Conservation (phyloP, 106 monocot genomes). For the Hemerocallis citrina region DNA sequence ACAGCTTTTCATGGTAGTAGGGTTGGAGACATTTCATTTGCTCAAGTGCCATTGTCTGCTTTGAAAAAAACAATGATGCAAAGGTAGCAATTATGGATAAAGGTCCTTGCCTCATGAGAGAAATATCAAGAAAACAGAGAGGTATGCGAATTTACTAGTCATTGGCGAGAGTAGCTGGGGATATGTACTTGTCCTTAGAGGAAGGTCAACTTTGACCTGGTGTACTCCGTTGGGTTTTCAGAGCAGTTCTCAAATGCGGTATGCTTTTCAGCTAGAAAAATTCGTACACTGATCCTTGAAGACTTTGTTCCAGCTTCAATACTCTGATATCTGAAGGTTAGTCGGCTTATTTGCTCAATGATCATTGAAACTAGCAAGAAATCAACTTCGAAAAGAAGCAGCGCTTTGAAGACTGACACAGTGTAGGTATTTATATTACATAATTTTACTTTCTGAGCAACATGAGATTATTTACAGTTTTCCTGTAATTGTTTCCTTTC, state of each 20-base stretch:
- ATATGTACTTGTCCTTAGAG: constrained; percentile 67
- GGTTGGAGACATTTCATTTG: constrained; percentile 53
- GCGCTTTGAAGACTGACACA: constrained; percentile 44
- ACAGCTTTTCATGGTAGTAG: constrained; percentile 71
- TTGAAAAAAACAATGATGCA: constrained; percentile 65
- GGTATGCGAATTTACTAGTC: constrained; percentile 54
- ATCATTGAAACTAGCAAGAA: constrained; percentile 56
- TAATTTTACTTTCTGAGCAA: neutral
- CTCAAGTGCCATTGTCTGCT: constrained; percentile 68
- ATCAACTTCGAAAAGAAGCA: constrained; percentile 30
- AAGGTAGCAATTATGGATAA: constrained; percentile 51
- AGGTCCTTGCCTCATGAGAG: constrained; percentile 72
- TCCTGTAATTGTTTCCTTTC: no score
- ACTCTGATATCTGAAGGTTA: constrained; percentile 94
- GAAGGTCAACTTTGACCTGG: constrained; percentile 82
- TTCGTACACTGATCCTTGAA: constrained; percentile 73
- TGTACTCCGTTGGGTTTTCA: constrained; percentile 84
- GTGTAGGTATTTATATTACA: constrained; percentile 52
- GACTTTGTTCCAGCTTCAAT: constrained; percentile 73
- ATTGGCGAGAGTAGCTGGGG: constrained; percentile 40
- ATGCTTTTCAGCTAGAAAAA: constrained; percentile 44
- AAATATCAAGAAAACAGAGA: constrained; percentile 59
- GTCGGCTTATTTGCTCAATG: constrained; percentile 65
- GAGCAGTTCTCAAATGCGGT: constrained; percentile 27
- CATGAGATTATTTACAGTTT: no score